Percentiles rank a stretch among this genome's conserved stretches.
Evolutionary conservation across 257 asterid species (phyloP).

Genomic region (Fraxinus quadrangulata): DNA sequence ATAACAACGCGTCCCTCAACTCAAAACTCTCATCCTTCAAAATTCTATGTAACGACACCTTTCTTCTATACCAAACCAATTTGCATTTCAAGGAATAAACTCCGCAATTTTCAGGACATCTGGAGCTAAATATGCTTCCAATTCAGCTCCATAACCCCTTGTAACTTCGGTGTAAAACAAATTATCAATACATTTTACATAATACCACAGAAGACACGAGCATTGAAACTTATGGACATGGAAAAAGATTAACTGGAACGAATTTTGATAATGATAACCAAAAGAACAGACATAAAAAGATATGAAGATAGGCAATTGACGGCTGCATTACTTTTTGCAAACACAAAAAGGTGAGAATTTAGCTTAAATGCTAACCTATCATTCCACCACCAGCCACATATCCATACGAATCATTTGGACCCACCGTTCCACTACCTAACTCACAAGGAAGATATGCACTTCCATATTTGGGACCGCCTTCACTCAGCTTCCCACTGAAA

Average conservation of each 20-base stretch:
- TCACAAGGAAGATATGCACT: slow-evolving; percentile 95
- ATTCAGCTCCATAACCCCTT: not conserved
- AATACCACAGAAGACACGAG: slow-evolving; percentile 1
- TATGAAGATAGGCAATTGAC: not conserved
- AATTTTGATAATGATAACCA: not conserved
- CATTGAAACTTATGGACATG: slow-evolving; percentile 15
- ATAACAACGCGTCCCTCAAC: not conserved
- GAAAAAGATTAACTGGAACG: not conserved
- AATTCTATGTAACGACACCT: not conserved
- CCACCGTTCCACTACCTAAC: slow-evolving; percentile 87
- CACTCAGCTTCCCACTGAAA: slow-evolving; percentile 66
- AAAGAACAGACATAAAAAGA: slow-evolving; percentile 11
- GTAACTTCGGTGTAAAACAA: slow-evolving; percentile 6
- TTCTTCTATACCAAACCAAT: not conserved
- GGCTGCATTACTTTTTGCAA: slow-evolving; percentile 10
- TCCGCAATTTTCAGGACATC: not conserved
- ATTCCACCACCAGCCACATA: slow-evolving; percentile 91
- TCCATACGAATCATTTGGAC: slow-evolving; percentile 68
- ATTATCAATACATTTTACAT: not conserved
- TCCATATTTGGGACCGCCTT: slow-evolving; percentile 85
- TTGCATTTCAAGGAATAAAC: not conserved
- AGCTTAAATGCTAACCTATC: slow-evolving; percentile 53
- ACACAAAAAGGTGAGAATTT: slow-evolving; percentile 19
- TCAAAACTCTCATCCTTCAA: not conserved
- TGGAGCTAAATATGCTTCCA: not conserved